A percentile compares a stretch with the other conserved stretches of the same genome.
Conservation (phyloP, 768 basidiomycete species). For the Atractiella rhizophila region DNA sequence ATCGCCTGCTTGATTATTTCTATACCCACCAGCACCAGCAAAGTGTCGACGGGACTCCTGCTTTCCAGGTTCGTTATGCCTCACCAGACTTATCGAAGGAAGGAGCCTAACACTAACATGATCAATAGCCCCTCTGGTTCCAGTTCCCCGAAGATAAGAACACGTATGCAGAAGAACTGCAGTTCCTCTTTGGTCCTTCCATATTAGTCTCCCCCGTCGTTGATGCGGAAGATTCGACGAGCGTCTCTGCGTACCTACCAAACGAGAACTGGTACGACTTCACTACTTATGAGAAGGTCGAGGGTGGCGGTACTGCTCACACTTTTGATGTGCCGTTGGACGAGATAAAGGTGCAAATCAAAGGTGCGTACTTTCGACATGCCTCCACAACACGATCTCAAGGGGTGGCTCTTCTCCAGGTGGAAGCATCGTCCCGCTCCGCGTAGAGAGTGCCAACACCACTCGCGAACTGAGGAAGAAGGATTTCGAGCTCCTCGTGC, state of each 20-base stretch:
- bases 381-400: too few relatives aligned
- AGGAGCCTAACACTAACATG: too few relatives aligned
- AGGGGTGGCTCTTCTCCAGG: too few relatives aligned
- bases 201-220: slow-evolving; percentile 32
- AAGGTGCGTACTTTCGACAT: too few relatives aligned
- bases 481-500: slow-evolving; percentile 39
- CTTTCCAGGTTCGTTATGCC: too few relatives aligned
- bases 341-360: too few relatives aligned
- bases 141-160: slow-evolving; percentile 37
- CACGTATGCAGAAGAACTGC: slow-evolving; percentile 37
- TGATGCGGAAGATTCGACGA: background rate
- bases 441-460: slow-evolving; percentile 34
- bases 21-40: slow-evolving; percentile 45
- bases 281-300: slow-evolving; percentile 27
- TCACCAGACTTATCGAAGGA: too few relatives aligned
- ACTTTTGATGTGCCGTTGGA: slow-evolving; percentile 23
- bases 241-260: slow-evolving; percentile 34
- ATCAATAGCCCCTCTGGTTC: slow-evolving; percentile 41
- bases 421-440: slow-evolving; percentile 35
- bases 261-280: slow-evolving; percentile 43
- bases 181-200: slow-evolving; percentile 43
- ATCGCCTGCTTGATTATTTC: slow-evolving; percentile 37
- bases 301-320: slow-evolving; percentile 29
- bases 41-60: slow-evolving; percentile 33
- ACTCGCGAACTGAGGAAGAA: slow-evolving; percentile 31